phyloP scores from a whole-genome alignment of 805 yeast species.

The Candida nemodendra region DNA sequence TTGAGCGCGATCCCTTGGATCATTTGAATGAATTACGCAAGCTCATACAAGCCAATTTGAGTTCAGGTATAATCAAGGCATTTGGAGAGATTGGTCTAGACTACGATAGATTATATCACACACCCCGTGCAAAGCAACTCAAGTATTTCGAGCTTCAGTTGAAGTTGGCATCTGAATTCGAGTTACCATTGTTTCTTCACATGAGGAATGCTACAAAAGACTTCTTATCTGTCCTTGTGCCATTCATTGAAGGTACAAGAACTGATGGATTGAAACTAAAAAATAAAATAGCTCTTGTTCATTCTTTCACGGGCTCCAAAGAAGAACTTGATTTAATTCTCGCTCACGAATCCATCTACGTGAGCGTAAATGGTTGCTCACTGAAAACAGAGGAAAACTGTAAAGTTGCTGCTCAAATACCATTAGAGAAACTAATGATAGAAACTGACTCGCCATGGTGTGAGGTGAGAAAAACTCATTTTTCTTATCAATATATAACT shows the following conservation, averaged over 20 bases:
- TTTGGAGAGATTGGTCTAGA: constrained; percentile 97
- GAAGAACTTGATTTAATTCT: constrained; percentile 62
- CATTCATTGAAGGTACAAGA: constrained; percentile 51
- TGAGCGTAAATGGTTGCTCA: constrained; percentile 94
- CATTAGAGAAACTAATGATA: constrained; percentile 65
- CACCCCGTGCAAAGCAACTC: constrained; percentile 66
- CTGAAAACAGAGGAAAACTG: constrained; percentile 74
- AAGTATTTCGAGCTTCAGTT: constrained; percentile 72
- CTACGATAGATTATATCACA: constrained; percentile 81
- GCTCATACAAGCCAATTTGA: constrained; percentile 47
- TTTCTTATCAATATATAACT: constrained; percentile 58
- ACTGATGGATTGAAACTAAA: constrained; percentile 26
- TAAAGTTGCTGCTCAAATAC: constrained; percentile 63
- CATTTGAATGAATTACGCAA: constrained; percentile 50
- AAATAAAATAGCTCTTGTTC: constrained; percentile 74
- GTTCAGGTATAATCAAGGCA: constrained; percentile 61
- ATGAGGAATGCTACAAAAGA: constrained; percentile 86
- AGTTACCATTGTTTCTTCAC: constrained; percentile 83
- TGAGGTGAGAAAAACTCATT: constrained; percentile 82
- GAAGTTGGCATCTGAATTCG: constrained; percentile 54
- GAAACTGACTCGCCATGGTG: constrained; percentile 99
- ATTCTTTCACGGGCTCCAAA: constrained; percentile 85
- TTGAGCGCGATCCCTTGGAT: constrained; percentile 34
- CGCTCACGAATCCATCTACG: constrained; percentile 52
- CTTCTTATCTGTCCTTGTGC: constrained; percentile 61